Evolutionary conservation across 805 yeast species (phyloP).

Genomic region (Dipodascopsis uninucleata): DNA sequence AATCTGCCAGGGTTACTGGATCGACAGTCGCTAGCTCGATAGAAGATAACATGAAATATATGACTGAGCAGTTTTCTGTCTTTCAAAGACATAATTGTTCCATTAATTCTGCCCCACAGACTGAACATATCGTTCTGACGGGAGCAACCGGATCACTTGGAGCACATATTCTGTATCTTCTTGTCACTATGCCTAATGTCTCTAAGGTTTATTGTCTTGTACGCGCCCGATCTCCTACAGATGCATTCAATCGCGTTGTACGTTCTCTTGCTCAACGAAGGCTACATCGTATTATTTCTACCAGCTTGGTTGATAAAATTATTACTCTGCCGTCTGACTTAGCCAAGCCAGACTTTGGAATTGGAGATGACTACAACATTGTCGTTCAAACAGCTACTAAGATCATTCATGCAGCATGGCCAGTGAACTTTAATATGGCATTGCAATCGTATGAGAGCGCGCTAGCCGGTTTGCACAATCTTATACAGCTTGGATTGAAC

Average conservation of each 20-base stretch:
- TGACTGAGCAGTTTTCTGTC: conserved; percentile 1
- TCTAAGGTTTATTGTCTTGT: conserved; percentile 6
- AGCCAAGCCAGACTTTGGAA: neutral
- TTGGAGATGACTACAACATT: neutral
- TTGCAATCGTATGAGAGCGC: too few species aligned
- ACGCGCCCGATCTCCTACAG: neutral
- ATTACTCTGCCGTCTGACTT: neutral
- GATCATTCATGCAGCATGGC: conserved; percentile 5
- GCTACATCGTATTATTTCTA: neutral
- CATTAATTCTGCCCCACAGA: neutral
- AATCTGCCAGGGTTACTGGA: neutral
- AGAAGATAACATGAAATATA: neutral
- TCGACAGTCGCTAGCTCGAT: conserved; percentile 1
- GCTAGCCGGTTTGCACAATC: too few species aligned
- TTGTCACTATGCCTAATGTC: neutral
- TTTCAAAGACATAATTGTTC: too few species aligned
- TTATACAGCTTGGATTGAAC: neutral
- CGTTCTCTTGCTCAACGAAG: neutral
- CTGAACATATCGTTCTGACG: conserved; percentile 5
- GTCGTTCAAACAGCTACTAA: neutral
- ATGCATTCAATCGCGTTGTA: conserved; percentile 3
- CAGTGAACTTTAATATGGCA: conserved; percentile 2
- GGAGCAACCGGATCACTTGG: conserved; percentile 9
- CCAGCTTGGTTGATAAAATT: neutral
- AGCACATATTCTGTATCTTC: conserved; percentile 1